These are phyloP conservation scores for Ustilago crameri DNA, from an alignment of 1,284 basidiomycete genomes.

Conservation along the genomic window DNA sequence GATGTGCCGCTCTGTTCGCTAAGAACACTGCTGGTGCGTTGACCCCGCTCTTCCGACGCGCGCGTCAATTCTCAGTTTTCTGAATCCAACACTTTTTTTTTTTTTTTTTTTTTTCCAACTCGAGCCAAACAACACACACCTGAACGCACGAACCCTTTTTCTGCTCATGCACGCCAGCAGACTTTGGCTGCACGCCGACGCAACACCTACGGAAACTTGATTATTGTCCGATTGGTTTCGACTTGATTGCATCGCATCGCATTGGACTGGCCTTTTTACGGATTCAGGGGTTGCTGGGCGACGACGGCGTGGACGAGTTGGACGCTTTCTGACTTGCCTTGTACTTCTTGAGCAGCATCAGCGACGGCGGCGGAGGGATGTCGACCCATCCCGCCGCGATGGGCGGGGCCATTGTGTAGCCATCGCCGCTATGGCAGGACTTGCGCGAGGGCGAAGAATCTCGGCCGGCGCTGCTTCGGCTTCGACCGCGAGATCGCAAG, in stretches of 20 bases:
- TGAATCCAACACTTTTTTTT: slow-evolving; percentile 9
- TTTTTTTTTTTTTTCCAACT: neutral
- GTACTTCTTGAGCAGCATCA: slow-evolving; percentile 25
- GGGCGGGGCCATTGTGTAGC: slow-evolving; percentile 14
- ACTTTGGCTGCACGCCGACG: neutral
- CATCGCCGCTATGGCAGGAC: neutral
- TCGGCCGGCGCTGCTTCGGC: too few relatives aligned
- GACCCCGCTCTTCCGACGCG: neutral
- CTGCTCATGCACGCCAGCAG: neutral
- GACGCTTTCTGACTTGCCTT: slow-evolving; percentile 24
- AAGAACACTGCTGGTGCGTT: neutral
- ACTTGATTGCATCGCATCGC: too few relatives aligned
- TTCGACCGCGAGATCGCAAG: too few relatives aligned
- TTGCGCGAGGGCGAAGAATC: slow-evolving; percentile 8
- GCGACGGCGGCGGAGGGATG: slow-evolving; percentile 8
- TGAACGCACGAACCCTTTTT: neutral
- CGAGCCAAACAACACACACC: slow-evolving; percentile 1
- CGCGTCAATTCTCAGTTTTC: neutral
- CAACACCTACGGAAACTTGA: too few relatives aligned
- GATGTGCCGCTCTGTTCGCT: neutral
- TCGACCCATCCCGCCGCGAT: slow-evolving; percentile 26
- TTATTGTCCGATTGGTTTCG: too few relatives aligned
- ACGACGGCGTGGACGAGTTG: too few relatives aligned
- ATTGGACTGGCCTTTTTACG: too few relatives aligned
- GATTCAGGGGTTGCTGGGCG: too few relatives aligned